phyloP scores from a whole-genome alignment of 768 basidiomycete genomes.

The Suillus ampliporus region DNA sequence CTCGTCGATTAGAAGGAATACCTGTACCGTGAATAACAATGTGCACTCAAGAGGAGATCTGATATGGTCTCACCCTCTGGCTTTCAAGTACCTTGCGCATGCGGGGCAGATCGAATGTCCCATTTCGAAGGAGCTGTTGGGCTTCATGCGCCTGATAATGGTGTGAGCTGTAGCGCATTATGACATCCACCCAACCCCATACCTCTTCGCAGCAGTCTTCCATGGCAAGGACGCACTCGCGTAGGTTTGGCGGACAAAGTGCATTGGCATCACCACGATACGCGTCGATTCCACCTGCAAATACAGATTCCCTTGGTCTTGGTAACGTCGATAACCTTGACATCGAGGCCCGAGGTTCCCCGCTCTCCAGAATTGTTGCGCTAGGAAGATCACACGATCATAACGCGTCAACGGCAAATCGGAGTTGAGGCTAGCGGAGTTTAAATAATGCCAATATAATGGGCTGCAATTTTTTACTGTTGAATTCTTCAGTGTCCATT shows the following conservation, averaged over 20 bases:
- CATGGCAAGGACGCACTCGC: conserved; percentile 78
- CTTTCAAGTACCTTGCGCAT: conserved; percentile 71
- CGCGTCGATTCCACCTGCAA: conserved; percentile 67
- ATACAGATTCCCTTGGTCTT: conserved; percentile 67
- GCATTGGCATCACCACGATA: conserved; percentile 68
- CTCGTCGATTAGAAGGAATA: conserved; percentile 78
- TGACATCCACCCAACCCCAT: conserved; percentile 13
- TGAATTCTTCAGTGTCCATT: conserved; percentile 61
- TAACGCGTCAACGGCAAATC: conserved; percentile 21
- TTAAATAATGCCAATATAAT: conserved; percentile 34
- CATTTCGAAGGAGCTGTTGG: conserved; percentile 69
- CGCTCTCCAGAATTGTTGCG: background rate
- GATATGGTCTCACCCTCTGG: conserved; percentile 55
- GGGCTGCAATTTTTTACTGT: conserved; percentile 28
- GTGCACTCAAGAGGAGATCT: background rate
- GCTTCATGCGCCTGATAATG: conserved; percentile 63
- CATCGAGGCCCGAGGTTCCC: conserved; percentile 43
- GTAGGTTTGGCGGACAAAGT: conserved; percentile 71
- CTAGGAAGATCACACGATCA: conserved; percentile 1
- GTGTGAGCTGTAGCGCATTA: conserved; percentile 11
- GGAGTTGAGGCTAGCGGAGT: conserved; percentile 32
- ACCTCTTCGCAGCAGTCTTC: conserved; percentile 86
- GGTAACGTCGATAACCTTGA: conserved; percentile 57
- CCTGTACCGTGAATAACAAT: conserved; percentile 45
- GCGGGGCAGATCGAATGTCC: conserved; percentile 73